Conservation (phyloP, 2,329 filamentous ascomycete genomes). For the Verticillium dahliae region DNA sequence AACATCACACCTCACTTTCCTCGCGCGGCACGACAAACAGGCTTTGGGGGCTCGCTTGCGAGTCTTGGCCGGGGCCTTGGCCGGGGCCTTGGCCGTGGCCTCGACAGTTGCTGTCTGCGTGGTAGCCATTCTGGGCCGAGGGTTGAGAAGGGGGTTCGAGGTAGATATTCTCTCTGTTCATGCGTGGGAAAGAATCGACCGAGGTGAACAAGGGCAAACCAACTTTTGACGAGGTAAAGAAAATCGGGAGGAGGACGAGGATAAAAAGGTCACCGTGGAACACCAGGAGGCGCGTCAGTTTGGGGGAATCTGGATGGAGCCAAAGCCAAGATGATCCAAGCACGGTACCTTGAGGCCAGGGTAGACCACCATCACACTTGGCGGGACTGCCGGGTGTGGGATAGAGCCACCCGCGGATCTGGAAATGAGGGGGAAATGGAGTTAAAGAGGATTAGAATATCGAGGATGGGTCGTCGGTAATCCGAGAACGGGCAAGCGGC, state of each 20-base stretch:
- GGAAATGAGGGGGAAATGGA: constrained; percentile 8
- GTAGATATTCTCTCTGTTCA: background rate
- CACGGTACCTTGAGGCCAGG: too few relatives aligned
- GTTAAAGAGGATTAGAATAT: background rate
- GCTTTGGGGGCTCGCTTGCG: constrained; percentile 42
- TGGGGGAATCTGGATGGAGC: background rate
- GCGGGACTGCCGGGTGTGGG: constrained; percentile 14
- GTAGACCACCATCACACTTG: background rate
- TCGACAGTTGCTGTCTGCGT: constrained; percentile 14
- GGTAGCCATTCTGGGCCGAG: constrained; percentile 5
- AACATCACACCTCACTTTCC: constrained; percentile 45
- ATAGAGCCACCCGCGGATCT: background rate
- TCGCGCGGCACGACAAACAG: constrained; percentile 42
- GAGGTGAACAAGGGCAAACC: constrained; percentile 5
- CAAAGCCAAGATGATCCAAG: background rate
- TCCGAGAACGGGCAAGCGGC: background rate
- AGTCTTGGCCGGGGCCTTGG: constrained; percentile 25
- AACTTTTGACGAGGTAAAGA: constrained; percentile 3
- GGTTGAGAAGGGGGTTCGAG: background rate
- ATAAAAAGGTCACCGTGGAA: constrained; percentile 1
- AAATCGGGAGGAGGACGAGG: constrained; percentile 2
- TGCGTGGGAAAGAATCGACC: background rate
- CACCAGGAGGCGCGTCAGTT: background rate
- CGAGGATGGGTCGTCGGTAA: background rate
- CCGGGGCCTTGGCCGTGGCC: constrained; percentile 14